Base-by-base conservation (phyloP, 78 protist genomes). In the Dictyostelium citrinum region DNA sequence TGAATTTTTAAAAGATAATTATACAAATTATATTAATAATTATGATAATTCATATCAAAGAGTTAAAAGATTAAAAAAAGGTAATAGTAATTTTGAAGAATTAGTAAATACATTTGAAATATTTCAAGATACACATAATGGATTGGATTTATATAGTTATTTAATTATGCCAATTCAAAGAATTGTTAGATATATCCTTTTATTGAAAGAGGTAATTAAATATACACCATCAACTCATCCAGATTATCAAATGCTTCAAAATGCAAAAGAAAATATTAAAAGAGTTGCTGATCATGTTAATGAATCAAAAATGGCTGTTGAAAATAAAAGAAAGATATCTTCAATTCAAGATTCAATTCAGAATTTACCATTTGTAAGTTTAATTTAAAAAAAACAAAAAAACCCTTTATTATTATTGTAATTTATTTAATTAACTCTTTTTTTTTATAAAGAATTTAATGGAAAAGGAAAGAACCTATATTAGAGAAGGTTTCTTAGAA, bases 91-190 rank as follows among this genome's bases (percentile, higher is more conserved):
- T 29, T 88, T 88, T 31, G 93, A 88, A 77, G 93, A 88, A 46
- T 67, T 82, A 1, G 85, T 88, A 8, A 88, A 88, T 33, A 88
- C 82, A 17, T 88, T 88, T 68, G 93, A 88, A 46, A 82, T 88
- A 24, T 74, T 78, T 31, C 93, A 88, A 67, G 93, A 88, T n/a
- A 31, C 81, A 24, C 67, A 72, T 1, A 88, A 88, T 78, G 93
- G 93, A 29, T 78, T 88, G 51, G 93, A 88, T 68, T 68, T 91
- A 33, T 70, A 60, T 45, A 76, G 79, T n/a, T 84, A 84, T 68
- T 43, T 91, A 27, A 91, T 91, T 37, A 82, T 80, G 90, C 95
- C 95, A 61, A 84, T 91, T 68, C 95, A 91, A 39, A 41, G 91
- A 51, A 81, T 91, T 10, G 90, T 90, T 46, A 41, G 91, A 49